Base-by-base conservation (phyloP, 2,329 filamentous ascomycete genomes). In the Penicillium sp. region DNA sequence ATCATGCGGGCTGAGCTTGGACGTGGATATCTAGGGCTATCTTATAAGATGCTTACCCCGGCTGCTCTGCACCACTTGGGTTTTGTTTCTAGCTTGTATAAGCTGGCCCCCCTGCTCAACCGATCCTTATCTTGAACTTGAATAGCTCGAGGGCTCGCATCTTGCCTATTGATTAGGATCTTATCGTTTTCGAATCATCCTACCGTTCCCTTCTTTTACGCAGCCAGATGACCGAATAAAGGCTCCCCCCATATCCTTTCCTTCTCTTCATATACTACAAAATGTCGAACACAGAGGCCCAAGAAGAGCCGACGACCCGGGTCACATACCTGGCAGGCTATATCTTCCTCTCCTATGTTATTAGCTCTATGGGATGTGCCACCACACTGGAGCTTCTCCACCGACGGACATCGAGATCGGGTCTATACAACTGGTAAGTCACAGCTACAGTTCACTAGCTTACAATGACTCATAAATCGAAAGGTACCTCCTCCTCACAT, bases 381-480 rank as follows among this genome's bases (percentile, higher is more conserved):
- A 90, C 90, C 3, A 92, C 91, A 0, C 79, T 96, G 31, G 92
- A 96, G 71, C 77, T 96, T 54, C 84, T 96, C 48, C 89, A 94
- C 68, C 79, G 89, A 54, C 81, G 89, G 61, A 91, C 88, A 1
- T 85, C 88, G 2, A 82, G 82, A 50, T 83, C 83, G 66, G 88
- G 88, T 8, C 70, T 82, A 50, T 84, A 85, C 67, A 91, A 90
- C 65, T 85, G 88, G 87, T 88, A 80, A 51, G 79, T 11, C 24
- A 11, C 8, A 18, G 9, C 10, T 13, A 9, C 32, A n/a, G 5
- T 18, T 18, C 13, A 36, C 40, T 22, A 21, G n/a, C 21, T 43
- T 41, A 6, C 34, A 36, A 36, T n/a, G 34, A n/a, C 34, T 36
- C 48, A 24, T 54, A 50, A 43, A 53, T 36, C 1, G 14, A 13